Conservation (phyloP, 805 yeast species). For the Suhomyces sp. region DNA sequence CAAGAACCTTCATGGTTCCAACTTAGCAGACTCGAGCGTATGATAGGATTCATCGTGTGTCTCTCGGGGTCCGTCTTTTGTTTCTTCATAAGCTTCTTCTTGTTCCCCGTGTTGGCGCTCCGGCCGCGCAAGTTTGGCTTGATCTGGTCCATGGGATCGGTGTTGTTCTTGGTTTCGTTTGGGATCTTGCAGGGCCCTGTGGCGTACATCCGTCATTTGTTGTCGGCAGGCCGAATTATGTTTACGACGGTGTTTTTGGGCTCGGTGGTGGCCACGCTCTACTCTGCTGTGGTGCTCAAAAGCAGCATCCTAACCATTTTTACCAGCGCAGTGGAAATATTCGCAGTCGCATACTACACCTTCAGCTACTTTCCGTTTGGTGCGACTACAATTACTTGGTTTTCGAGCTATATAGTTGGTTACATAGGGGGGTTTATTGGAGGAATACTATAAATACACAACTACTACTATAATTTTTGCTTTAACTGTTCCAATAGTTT, state of each 20-base stretch:
- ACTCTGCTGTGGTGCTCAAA: constrained; percentile 65
- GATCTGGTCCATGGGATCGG: constrained; percentile 87
- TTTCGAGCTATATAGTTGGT: constrained; percentile 43
- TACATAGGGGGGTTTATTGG: constrained; percentile 49
- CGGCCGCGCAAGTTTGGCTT: constrained; percentile 90
- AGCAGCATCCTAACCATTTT: constrained; percentile 74
- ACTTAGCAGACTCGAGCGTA: constrained; percentile 73
- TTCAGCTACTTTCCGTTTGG: constrained; percentile 96
- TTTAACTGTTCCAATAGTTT: constrained; percentile 39
- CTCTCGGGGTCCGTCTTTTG: constrained; percentile 75
- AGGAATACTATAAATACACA: constrained; percentile 24
- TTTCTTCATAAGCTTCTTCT: constrained; percentile 73
- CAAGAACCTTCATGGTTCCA: constrained; percentile 78
- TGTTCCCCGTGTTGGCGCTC: constrained; percentile 85
- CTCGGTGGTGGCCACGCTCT: constrained; percentile 75
- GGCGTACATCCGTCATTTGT: constrained; percentile 70
- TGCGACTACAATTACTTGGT: constrained; percentile 62
- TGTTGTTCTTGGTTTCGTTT: constrained; percentile 82
- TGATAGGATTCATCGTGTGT: constrained; percentile 74
- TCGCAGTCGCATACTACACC: constrained; percentile 88
- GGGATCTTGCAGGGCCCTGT: constrained; percentile 91
- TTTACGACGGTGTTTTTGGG: constrained; percentile 79
- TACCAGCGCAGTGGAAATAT: constrained; percentile 70
- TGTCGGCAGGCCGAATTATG: constrained; percentile 72
- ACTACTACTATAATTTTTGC: constrained; percentile 15